Evolutionary conservation across 108 stramenopile genomes (phyloP), one percentile per base, ranked within the genome.

Genomic region (Aurantiochytrium sp.): DNA sequence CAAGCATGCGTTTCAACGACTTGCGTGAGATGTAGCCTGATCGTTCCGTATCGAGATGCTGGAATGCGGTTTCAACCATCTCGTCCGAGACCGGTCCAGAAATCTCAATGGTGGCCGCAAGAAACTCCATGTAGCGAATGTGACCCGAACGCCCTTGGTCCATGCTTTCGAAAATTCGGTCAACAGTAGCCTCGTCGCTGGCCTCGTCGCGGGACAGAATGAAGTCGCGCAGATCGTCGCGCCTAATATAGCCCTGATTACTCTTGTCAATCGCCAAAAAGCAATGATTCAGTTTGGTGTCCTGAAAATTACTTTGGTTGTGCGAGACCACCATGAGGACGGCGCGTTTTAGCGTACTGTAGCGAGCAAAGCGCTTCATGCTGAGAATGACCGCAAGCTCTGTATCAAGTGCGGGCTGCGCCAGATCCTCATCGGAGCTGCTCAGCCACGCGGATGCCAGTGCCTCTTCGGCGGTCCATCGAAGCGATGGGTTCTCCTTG

Each of bases 321-420:
- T 92, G 90, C 49, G 91, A 90, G 44, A 92, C 73, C 14, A 92
- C 90, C 91, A 92, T 92, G 47, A 92, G 90, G 19, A 83, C 91
- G 16, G 88, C 51, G 59, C 83, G 57, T 71, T 89, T 71, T 1
- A 92, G 89, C 47, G 89, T 72, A 23, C 76, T 59, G 64, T 92
- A 92, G 23, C 89, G 87, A n/a, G 89, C 64, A 89, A 89, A 92
- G 42, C 83, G 73, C 76, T 89, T 55, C 88, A 92, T 92, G 58
- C 89, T 89, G 76, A 88, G 88, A 10, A 91, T 76, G 60, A 91
- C 35, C 14, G 29, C 87, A n/a, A 28, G 47, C 44, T 90, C 91
- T 44, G 89, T 88, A 1, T 88, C 90, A 5, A 64, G 69, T 29
- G 49, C 83, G 23, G 69, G 43, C 47, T 83, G 14, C 28, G 44